phyloP scores from a whole-genome alignment of 495 filamentous ascomycete species.

The Aspergillus kassunensis region DNA sequence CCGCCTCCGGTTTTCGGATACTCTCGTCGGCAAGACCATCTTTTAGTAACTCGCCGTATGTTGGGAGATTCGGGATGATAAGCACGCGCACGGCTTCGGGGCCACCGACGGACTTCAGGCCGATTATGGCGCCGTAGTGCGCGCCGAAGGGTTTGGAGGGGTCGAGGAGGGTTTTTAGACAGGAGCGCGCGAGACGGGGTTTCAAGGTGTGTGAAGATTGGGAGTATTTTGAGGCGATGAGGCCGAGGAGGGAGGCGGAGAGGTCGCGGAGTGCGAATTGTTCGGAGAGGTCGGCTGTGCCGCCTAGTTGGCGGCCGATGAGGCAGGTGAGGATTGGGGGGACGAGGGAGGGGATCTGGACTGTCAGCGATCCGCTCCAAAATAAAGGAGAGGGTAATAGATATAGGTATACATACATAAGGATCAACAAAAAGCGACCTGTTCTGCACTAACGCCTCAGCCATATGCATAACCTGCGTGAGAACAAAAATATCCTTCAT shows the following conservation, averaged over 20 bases:
- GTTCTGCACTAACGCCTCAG: constrained; percentile 78
- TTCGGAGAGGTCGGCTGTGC: constrained; percentile 44
- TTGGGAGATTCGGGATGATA: constrained; percentile 72
- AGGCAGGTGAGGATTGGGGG: constrained; percentile 89
- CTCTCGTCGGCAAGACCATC: constrained; percentile 60
- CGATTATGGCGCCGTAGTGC: constrained; percentile 82
- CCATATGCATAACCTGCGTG: constrained; percentile 85
- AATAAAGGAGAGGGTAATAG: too few species aligned
- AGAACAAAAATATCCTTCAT: constrained; percentile 82
- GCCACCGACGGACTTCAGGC: constrained; percentile 71
- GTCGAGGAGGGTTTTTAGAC: constrained; percentile 85
- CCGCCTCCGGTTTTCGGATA: constrained; percentile 51
- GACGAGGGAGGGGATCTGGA: constrained; percentile 68
- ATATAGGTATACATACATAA: constrained; percentile 63
- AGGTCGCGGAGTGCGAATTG: constrained; percentile 82
- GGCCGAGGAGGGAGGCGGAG: constrained; percentile 70
- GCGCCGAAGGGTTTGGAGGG: constrained; percentile 71
- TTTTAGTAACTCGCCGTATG: constrained; percentile 68
- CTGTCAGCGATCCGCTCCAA: too few species aligned
- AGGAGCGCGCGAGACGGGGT: constrained; percentile 83
- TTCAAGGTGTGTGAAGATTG: constrained; percentile 71
- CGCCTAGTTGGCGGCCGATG: constrained; percentile 77
- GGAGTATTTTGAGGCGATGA: constrained; percentile 71
- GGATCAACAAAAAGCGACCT: constrained; percentile 78
- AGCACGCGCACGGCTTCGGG: constrained; percentile 73